Conservation (phyloP, 2,329 filamentous ascomycete species). For the Plenodomus lindquistii region DNA sequence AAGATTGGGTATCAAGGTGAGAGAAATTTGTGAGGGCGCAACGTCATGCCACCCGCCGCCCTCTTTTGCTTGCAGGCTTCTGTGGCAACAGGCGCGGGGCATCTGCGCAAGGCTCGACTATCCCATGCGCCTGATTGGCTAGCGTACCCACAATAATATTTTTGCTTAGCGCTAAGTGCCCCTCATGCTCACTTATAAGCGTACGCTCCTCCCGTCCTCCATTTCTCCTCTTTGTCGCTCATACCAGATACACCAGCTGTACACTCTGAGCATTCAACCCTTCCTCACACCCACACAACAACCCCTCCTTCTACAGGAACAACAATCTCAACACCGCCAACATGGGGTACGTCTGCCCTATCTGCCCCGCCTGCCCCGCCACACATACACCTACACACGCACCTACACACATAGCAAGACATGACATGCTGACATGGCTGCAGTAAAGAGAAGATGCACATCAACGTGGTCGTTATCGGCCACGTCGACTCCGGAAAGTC, state of each 20-base stretch:
- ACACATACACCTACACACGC: conserved; percentile 1
- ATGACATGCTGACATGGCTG: conserved; percentile 39
- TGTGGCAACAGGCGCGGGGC: too few species aligned
- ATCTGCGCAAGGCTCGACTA: too few species aligned
- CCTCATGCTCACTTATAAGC: neutral
- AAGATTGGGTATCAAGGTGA: too few species aligned
- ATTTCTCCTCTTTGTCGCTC: neutral
- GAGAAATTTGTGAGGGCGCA: too few species aligned
- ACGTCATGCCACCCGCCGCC: too few species aligned
- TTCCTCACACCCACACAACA: neutral
- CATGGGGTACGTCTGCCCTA: conserved; percentile 62
- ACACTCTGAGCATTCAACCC: neutral
- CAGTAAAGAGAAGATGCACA: conserved; percentile 95
- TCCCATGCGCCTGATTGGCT: too few species aligned
- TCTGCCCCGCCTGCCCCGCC: conserved; percentile 19
- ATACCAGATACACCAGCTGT: neutral
- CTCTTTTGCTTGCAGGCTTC: too few species aligned
- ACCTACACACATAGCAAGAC: conserved; percentile 1
- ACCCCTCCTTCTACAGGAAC: neutral
- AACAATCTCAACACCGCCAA: conserved; percentile 51
- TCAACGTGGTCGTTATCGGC: conserved; percentile 96
- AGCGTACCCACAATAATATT: neutral
- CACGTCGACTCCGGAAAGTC: conserved; percentile 99
- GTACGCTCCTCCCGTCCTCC: neutral
- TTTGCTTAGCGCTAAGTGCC: neutral